Conservation (phyloP, 2,329 filamentous ascomycete species). For the Aureobasidium sp. region DNA sequence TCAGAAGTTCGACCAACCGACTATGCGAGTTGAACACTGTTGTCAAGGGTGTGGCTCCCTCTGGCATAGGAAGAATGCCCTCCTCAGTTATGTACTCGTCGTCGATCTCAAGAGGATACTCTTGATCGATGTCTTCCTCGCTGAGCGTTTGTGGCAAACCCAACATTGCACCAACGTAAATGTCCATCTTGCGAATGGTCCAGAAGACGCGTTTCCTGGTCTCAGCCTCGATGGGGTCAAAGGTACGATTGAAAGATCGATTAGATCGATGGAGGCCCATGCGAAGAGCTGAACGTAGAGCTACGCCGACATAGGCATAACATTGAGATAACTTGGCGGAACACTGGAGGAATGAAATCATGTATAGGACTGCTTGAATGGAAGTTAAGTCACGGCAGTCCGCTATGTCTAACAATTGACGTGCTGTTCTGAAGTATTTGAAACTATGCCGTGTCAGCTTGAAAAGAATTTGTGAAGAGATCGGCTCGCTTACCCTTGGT, state of each 20-base stretch:
- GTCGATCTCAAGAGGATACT: constrained; percentile 41
- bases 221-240: constrained; percentile 44
- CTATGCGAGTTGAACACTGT: constrained; percentile 56
- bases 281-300: constrained; percentile 43
- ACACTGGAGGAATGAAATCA: constrained; percentile 48
- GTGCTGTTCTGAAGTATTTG: constrained; percentile 43
- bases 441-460: constrained; percentile 29
- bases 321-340: constrained; percentile 47
- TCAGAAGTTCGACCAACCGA: constrained; percentile 49
- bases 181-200: constrained; percentile 46
- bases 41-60: constrained; percentile 50
- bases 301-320: constrained; percentile 47
- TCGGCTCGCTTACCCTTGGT: constrained; percentile 36
- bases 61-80: constrained; percentile 47
- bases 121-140: constrained; percentile 45
- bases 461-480: too few relatives aligned
- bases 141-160: constrained; percentile 43
- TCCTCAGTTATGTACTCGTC: constrained; percentile 46
- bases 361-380: constrained; percentile 46
- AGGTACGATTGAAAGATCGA: constrained; percentile 35
- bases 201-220: constrained; percentile 46
- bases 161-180: constrained; percentile 46
- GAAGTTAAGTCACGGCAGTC: constrained; percentile 45
- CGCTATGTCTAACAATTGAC: constrained; percentile 46
- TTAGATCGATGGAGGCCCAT: constrained; percentile 45